Conservation (phyloP, 1,139 yeast genomes). For the Pichia sp. region DNA sequence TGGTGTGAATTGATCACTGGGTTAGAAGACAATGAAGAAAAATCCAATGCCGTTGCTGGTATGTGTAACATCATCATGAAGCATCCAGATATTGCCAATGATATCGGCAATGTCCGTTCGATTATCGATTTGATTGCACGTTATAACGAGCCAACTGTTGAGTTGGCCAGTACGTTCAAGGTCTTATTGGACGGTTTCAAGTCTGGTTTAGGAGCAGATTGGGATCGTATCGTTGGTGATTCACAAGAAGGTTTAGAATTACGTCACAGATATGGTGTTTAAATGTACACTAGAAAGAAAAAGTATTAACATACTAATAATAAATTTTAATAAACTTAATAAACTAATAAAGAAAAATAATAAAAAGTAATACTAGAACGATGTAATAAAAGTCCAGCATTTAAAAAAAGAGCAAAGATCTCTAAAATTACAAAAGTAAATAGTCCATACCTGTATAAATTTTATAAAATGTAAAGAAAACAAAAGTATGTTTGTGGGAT, state of each 20-base stretch:
- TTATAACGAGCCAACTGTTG: constrained; percentile 52
- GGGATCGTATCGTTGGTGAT: constrained; percentile 15
- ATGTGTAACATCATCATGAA: constrained; percentile 50
- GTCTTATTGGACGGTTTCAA: constrained; percentile 47
- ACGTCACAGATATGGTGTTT: constrained; percentile 28
- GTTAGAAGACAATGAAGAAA: constrained; percentile 74
- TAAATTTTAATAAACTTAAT: too few relatives aligned
- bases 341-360: too few relatives aligned
- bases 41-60: constrained; percentile 76
- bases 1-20: constrained; percentile 71
- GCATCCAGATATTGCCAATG: constrained; percentile 63
- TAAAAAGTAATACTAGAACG: too few relatives aligned
- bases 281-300: neutral
- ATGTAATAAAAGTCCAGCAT: too few relatives aligned
- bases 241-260: constrained; percentile 20
- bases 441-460: too few relatives aligned
- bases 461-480: too few relatives aligned
- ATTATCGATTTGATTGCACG: constrained; percentile 65
- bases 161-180: constrained; percentile 43
- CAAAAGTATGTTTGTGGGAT: too few relatives aligned
- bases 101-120: constrained; percentile 46
- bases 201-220: constrained; percentile 45
- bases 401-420: too few relatives aligned
- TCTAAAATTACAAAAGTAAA: too few relatives aligned
- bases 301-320: neutral